Evolutionary conservation across 2,329 filamentous ascomycete genomes (phyloP).

Genomic region (Aspergillus brasiliensis): DNA sequence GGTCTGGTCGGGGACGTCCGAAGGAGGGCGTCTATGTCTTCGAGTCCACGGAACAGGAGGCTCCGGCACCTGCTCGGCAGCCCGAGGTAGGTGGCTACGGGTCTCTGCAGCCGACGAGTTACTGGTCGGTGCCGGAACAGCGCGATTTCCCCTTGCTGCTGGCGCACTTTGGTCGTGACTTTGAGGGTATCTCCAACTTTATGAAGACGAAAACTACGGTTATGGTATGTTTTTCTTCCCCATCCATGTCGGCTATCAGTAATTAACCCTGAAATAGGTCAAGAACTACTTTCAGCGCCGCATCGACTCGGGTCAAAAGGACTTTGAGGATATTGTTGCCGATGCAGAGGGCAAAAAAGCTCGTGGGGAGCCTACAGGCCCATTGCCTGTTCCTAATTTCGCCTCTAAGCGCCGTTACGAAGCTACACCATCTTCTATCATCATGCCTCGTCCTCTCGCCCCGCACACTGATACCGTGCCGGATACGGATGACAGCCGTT

Average conservation of each 20-base stretch:
- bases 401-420: slow-evolving; percentile 53
- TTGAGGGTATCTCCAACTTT: slow-evolving; percentile 50
- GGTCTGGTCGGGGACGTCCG: slow-evolving; percentile 32
- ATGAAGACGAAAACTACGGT: slow-evolving; percentile 57
- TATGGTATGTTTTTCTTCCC: slow-evolving; percentile 44
- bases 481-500: slow-evolving; percentile 36
- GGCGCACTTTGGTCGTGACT: slow-evolving; percentile 52
- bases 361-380: slow-evolving; percentile 47
- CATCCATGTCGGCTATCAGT: background rate
- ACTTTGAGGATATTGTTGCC: slow-evolving; percentile 47
- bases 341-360: slow-evolving; percentile 48
- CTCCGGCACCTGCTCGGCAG: slow-evolving; percentile 22
- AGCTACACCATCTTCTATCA: slow-evolving; percentile 44
- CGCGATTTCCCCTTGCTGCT: slow-evolving; percentile 50
- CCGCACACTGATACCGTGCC: slow-evolving; percentile 43
- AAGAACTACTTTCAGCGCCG: slow-evolving; percentile 54
- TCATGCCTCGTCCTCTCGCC: slow-evolving; percentile 44
- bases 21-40: slow-evolving; percentile 41
- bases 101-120: slow-evolving; percentile 50
- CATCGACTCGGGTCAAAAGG: slow-evolving; percentile 46
- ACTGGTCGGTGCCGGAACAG: slow-evolving; percentile 56
- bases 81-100: slow-evolving; percentile 37
- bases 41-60: slow-evolving; percentile 37
- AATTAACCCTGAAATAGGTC: slow-evolving; percentile 36
- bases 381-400: slow-evolving; percentile 46